Evolutionary conservation across 2,329 filamentous ascomycete species (phyloP).

Genomic region (Colletotrichum sidae): DNA sequence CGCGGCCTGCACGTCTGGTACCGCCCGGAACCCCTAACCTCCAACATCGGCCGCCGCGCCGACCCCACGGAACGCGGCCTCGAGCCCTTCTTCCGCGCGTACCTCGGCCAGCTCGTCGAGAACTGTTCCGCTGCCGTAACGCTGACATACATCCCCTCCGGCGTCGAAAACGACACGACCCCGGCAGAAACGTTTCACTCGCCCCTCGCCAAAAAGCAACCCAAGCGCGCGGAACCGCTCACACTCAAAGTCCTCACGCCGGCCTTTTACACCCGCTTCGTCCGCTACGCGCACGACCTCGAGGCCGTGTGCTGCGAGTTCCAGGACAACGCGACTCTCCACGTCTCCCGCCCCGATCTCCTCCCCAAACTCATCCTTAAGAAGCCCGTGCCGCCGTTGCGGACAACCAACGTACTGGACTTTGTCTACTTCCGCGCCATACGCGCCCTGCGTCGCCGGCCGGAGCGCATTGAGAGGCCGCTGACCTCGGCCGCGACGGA

Average conservation of each 20-base stretch:
- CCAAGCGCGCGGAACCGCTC: slow-evolving; percentile 50
- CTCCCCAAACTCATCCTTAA: slow-evolving; percentile 60
- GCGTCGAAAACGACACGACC: slow-evolving; percentile 45
- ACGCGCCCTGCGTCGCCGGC: slow-evolving; percentile 55
- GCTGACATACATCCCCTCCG: slow-evolving; percentile 66
- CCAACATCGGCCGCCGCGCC: slow-evolving; percentile 66
- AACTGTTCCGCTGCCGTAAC: slow-evolving; percentile 55
- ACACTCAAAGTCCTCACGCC: slow-evolving; percentile 72
- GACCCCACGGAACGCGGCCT: slow-evolving; percentile 60
- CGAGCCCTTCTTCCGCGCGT: slow-evolving; percentile 60
- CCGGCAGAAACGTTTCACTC: slow-evolving; percentile 52
- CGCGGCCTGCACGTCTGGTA: slow-evolving; percentile 73
- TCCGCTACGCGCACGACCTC: slow-evolving; percentile 70
- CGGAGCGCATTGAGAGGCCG: slow-evolving; percentile 53
- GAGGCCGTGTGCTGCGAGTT: slow-evolving; percentile 72
- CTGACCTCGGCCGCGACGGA: slow-evolving; percentile 48
- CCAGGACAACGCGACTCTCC: slow-evolving; percentile 68
- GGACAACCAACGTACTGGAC: slow-evolving; percentile 50
- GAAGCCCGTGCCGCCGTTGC: slow-evolving; percentile 49
- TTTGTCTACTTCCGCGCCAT: slow-evolving; percentile 57
- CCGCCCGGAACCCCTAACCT: slow-evolving; percentile 69
- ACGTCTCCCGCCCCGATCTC: slow-evolving; percentile 65
- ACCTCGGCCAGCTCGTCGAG: slow-evolving; percentile 62
- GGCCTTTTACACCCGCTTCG: slow-evolving; percentile 74
- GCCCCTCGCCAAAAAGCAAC: slow-evolving; percentile 38